Evolutionary conservation across 2,329 filamentous ascomycete genomes (phyloP).

Genomic region (Cladosporium sp.): DNA sequence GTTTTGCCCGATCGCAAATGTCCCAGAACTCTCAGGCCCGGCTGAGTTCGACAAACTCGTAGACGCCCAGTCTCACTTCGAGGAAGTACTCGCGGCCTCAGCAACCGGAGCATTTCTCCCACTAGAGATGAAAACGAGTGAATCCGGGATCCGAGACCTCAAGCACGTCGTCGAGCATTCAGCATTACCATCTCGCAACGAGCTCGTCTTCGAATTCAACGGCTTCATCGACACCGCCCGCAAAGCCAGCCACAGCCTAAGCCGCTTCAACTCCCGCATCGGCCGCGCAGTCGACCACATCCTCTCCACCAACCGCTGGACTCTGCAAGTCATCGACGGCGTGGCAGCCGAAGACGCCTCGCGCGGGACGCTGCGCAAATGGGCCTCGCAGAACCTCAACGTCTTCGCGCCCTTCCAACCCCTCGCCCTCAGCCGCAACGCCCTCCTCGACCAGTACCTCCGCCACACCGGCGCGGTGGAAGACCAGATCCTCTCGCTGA

Average conservation of each 20-base stretch:
- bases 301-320: slow-evolving; percentile 72
- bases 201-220: slow-evolving; percentile 71
- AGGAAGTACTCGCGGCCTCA: slow-evolving; percentile 67
- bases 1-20: slow-evolving; percentile 49
- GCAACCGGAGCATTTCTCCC: slow-evolving; percentile 64
- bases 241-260: slow-evolving; percentile 61
- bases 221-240: slow-evolving; percentile 68
- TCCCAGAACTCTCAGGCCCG: slow-evolving; percentile 26
- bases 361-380: slow-evolving; percentile 36
- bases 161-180: slow-evolving; percentile 69
- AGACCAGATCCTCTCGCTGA: slow-evolving; percentile 63
- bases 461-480: slow-evolving; percentile 67
- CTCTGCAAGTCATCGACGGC: slow-evolving; percentile 62
- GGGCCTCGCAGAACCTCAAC: slow-evolving; percentile 41
- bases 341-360: slow-evolving; percentile 45
- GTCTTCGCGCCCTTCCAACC: slow-evolving; percentile 59
- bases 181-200: slow-evolving; percentile 61
- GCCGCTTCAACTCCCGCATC: slow-evolving; percentile 72
- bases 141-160: slow-evolving; percentile 69
- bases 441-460: slow-evolving; percentile 70
- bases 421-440: slow-evolving; percentile 54
- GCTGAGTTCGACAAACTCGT: slow-evolving; percentile 73
- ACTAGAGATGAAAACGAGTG: slow-evolving; percentile 73
- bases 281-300: slow-evolving; percentile 70
- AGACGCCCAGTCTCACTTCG: slow-evolving; percentile 69